A percentile compares a stretch with the other conserved stretches of the same genome.
phyloP scores from a whole-genome alignment of 2,329 filamentous ascomycete genomes.

The Sclerotinia nivalis region DNA sequence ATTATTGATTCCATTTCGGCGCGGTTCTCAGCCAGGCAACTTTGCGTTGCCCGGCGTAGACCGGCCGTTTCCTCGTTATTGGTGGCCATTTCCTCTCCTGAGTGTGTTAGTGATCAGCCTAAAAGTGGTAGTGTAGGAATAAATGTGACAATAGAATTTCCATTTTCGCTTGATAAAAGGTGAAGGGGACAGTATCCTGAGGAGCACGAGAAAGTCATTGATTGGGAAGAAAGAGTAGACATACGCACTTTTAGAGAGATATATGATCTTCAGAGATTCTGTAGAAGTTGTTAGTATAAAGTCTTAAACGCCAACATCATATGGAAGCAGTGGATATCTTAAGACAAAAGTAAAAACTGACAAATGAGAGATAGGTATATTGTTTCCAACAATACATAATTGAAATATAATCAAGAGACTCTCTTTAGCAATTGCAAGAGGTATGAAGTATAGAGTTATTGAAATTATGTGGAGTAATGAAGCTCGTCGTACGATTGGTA shows the following conservation, averaged over 20 bases:
- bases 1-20: constrained; percentile 5
- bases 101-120: neutral
- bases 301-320: neutral
- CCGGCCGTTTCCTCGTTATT: neutral
- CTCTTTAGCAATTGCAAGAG: neutral
- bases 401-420: neutral
- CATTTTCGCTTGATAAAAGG: neutral
- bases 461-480: neutral
- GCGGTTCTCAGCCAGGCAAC: neutral
- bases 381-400: neutral
- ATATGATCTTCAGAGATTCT: neutral
- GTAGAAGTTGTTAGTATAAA: neutral
- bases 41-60: neutral
- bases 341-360: neutral
- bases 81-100: neutral
- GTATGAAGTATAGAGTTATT: neutral
- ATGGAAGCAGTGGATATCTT: neutral
- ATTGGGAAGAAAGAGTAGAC: too few relatives aligned
- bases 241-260: neutral
- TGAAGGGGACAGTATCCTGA: neutral
- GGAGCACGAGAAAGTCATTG: neutral
- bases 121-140: too few relatives aligned
- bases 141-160: neutral
- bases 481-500: neutral
- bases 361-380: neutral